A percentile compares a stretch with the other conserved stretches of the same genome.
Conservation (phyloP, 2,329 filamentous ascomycete species). For the Xylaria sp. region DNA sequence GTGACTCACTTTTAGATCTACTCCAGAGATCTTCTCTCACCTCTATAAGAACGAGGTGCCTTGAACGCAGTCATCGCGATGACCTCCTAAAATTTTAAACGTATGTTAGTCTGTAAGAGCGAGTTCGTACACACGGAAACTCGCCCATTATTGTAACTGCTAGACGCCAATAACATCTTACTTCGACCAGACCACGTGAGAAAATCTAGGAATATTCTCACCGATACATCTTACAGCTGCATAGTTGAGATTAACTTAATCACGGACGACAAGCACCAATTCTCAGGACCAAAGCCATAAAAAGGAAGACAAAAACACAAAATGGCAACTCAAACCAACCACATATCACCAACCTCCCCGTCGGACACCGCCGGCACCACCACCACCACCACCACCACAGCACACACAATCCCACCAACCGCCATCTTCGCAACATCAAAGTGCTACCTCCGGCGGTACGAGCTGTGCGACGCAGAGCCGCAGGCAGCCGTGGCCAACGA, state of each 20-base stretch:
- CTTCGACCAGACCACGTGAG: too few relatives aligned
- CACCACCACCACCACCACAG: neutral
- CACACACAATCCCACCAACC: conserved; percentile 29
- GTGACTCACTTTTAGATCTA: neutral
- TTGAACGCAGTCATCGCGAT: neutral
- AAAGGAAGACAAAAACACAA: neutral
- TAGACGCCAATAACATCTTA: too few relatives aligned
- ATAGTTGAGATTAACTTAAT: too few relatives aligned
- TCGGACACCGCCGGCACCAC: neutral
- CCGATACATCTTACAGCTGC: too few relatives aligned
- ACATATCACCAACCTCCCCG: conserved; percentile 6
- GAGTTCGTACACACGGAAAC: neutral
- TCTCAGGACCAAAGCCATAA: neutral
- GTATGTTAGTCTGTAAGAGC: neutral
- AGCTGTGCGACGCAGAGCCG: conserved; percentile 53
- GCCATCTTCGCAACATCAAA: conserved; percentile 48
- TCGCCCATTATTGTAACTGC: neutral
- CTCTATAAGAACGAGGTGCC: neutral
- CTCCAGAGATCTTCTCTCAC: neutral
- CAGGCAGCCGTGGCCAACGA: conserved; percentile 54
- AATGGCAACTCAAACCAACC: conserved; percentile 1
- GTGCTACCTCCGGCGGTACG: conserved; percentile 56
- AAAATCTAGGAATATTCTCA: too few relatives aligned
- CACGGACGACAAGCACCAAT: neutral
- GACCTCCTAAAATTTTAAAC: neutral